Evolutionary conservation across 371 early-diverging fungal species (phyloP), one percentile per base, ranked within the genome.

Genomic region (Umbelopsis sp.): DNA sequence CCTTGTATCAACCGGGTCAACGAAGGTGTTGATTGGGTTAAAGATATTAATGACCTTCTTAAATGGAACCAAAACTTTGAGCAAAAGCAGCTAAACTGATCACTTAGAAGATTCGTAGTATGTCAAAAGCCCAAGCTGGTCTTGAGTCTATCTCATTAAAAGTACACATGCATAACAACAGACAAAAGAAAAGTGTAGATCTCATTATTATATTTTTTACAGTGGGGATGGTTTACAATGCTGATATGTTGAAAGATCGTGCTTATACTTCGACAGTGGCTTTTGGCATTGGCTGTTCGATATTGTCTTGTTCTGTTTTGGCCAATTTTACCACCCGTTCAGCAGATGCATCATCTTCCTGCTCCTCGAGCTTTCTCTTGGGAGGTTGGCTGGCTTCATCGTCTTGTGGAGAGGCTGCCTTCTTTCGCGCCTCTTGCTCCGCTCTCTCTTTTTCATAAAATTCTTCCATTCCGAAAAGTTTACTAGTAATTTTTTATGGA

Each of bases 21-120:
- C 69, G 84, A 87, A 67, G 89, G 87, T 0, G 83, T 82, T 12
- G 88, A 88, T 35, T 94, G 93, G 93, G 87, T 87, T 41, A 84
- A 88, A 68, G 92, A 92, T 70, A 91, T 94, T 65, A 93, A 93
- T 75, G 88, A 91, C 64, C 76, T 94, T 66, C 76, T 94, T 51
- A 92, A 93, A 69, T 94, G 92, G 86, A 94, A 94, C 70, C 91
- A 93, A 68, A 88, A 88, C 4, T 94, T 94, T 74, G 86, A 80
- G 37, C 81, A 80, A 68, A 81, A 80, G 44, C 73, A 71, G n/a
- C 37, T 48, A 32, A 67, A 37, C 11, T 37, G 38, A 53, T 38
- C 12, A 44, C 12, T 64, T 12, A 7, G 25, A 46, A 14, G 65
- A 45, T 45, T 10, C 6, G 46, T 65, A 20, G 3, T 10, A 46